phyloP scores from a whole-genome alignment of 257 asterid species.

The Ajuga chamaepitys region DNA sequence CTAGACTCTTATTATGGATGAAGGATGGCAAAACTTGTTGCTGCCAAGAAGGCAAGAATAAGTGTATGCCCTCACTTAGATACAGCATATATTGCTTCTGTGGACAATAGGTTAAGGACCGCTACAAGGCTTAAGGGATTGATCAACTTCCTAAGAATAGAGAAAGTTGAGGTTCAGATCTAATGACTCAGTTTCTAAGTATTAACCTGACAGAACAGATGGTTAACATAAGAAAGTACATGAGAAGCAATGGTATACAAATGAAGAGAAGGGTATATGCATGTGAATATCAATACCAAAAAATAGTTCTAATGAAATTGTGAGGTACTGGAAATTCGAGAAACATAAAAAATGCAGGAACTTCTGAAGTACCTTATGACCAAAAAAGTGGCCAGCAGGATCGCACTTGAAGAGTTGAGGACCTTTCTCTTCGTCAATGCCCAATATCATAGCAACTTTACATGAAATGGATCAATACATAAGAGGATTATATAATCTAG shows the following conservation, averaged over 20 bases:
- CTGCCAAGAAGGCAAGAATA: too few relatives aligned
- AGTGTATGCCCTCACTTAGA: too few relatives aligned
- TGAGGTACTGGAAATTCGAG: background rate
- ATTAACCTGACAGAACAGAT: background rate
- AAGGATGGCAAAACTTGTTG: too few relatives aligned
- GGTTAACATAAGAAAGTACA: background rate
- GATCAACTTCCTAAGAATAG: background rate
- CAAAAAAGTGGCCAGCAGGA: constrained; percentile 99
- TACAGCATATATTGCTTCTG: too few relatives aligned
- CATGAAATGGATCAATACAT: constrained; percentile 6
- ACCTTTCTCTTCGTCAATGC: constrained; percentile 90
- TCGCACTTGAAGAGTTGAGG: constrained; percentile 99
- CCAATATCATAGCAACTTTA: constrained; percentile 91
- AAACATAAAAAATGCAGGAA: background rate
- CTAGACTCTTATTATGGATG: too few relatives aligned
- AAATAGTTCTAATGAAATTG: background rate
- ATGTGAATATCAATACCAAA: background rate
- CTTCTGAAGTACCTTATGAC: constrained; percentile 70
- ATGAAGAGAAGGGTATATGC: background rate
- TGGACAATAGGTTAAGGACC: too few relatives aligned
- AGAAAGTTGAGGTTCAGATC: background rate
- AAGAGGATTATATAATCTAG: background rate
- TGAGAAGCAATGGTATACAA: background rate
- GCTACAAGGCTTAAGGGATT: background rate
- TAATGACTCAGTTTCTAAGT: background rate